Evolutionary conservation across 2,329 filamentous ascomycete genomes (phyloP), one percentile per base, ranked within the genome.

Genomic region (Pseudocercospora vitis): DNA sequence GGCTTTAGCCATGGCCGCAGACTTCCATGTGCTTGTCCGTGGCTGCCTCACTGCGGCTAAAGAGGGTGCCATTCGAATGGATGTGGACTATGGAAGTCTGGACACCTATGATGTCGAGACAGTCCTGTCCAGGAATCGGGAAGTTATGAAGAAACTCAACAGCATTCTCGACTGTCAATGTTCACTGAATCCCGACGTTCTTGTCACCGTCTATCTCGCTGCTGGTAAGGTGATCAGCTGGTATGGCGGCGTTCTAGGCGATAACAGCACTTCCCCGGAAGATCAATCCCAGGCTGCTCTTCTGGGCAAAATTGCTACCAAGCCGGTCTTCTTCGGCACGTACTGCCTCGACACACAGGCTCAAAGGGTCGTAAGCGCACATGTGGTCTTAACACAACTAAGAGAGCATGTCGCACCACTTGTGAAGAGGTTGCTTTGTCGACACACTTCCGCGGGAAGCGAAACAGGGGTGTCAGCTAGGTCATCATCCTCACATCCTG

Each of bases 401-500:
- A 49, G 28, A 29, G 24, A 29, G 37, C 45, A 48, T 42, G 42
- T 53, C n/a, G 45, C 48, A n/a, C 51, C 51, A 21, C 45, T 53
- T 3, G 26, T 53, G 37, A 37, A 48, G 14, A 46, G 46, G 14
- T 18, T 49, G 19, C n/a, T 16, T 7, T 31, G 28, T 19, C 28
- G 42, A 24, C 42, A 46, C 23, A 18, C 42, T 2, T 46, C 42
- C 16, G n/a, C 42, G 7, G 24, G 42, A n/a, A 31, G n/a, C 14
- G 28, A 19, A 16, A n/a, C 42, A 16, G 16, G n/a, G 11, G 21
- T 28, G 24, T 29, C 24, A 18, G 14, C 42, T 23, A 28, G 42
- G 7, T 9, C 24, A 7, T 46, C 42, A 8, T 46, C 42, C 1
- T 31, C 24, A 16, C 28, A 28, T 19, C 42, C 42, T 7, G 16